Evolutionary conservation across 2,329 filamentous ascomycete genomes (phyloP).

Genomic region (Fusarium floridanum): DNA sequence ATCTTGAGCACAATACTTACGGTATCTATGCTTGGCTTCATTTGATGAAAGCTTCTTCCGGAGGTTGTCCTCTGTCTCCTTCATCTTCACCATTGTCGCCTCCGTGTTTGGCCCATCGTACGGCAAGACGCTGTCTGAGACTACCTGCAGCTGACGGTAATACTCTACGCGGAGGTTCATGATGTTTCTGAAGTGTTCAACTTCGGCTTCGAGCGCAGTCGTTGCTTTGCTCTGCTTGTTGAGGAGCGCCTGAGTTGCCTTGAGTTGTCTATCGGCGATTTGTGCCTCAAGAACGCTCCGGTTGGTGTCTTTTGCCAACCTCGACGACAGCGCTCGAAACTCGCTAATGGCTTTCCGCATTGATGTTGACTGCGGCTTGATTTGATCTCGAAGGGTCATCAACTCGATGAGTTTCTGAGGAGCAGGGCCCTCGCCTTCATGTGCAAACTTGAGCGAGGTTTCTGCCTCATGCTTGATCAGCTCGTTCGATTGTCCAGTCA

Average conservation of each 20-base stretch:
- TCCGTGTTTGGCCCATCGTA: constrained; percentile 75
- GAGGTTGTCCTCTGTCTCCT: constrained; percentile 56
- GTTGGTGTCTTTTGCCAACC: constrained; percentile 51
- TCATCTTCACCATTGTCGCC: constrained; percentile 53
- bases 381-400: constrained; percentile 58
- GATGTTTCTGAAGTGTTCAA: constrained; percentile 79
- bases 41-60: constrained; percentile 70
- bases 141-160: constrained; percentile 88
- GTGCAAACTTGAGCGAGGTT: constrained; percentile 70
- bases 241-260: constrained; percentile 67
- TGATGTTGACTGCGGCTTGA: constrained; percentile 71
- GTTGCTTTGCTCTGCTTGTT: constrained; percentile 64
- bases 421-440: constrained; percentile 75
- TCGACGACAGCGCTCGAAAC: constrained; percentile 76
- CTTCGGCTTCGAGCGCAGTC: constrained; percentile 72
- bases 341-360: constrained; percentile 78
- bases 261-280: constrained; percentile 74
- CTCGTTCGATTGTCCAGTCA: constrained; percentile 82
- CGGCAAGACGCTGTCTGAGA: constrained; percentile 88
- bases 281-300: constrained; percentile 76
- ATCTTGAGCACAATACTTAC: constrained; percentile 53
- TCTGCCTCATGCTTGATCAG: constrained; percentile 81
- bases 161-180: constrained; percentile 92
- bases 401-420: constrained; percentile 72
- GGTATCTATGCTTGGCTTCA: constrained; percentile 82